Base-by-base conservation (phyloP, 1,139 yeast genomes). In the Candida frijolesensis region DNA sequence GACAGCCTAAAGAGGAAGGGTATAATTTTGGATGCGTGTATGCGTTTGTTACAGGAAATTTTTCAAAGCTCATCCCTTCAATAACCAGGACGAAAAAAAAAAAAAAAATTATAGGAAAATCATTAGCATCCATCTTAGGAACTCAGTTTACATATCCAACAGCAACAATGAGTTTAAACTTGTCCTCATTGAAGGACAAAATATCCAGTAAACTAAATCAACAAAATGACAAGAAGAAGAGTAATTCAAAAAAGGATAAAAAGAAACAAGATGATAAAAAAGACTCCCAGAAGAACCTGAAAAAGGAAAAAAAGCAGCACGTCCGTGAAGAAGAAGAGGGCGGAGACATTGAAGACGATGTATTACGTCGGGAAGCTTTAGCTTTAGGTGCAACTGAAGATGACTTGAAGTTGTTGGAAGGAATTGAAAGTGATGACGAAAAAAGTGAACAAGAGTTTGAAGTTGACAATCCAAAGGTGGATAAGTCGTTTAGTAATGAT, bases 351-450 rank as follows among this genome's bases (percentile, higher is more conserved):
- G 14, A 40, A 14, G 47, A 42, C 16, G 50, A 44, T 4, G 61
- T 76, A 0, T 66, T 86, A 48, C 83, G 87, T 57, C 80, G 83
- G 56, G 94, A 86, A 70, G 95, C 94, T 1, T 65, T 86, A 27
- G 78, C 67, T 15, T 67, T 86, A 19, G 92, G 92, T 22, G 94
- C 91, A 9, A 73, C 85, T 16, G 87, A 83, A 55, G 89, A 78
- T 29, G 92, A 86, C 62, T 77, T 82, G 46, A 76, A 73, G 32
- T 66, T 86, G 52, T 59, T 87, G n/a, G 37, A 38, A 42, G 33
- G 45, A 44, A 10, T 38, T 11, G n/a, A 29, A 33, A 14, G 5
- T 22, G 25, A 42, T 34, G 16, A 22, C 10, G 14, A 40, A 14
- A 46, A 42, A 19, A 49, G 87, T 61, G 90, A 84, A 60, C 82